These are phyloP conservation scores for Aspergillus baeticus DNA, from an alignment of 495 filamentous ascomycete species.

Conservation along the genomic window DNA sequence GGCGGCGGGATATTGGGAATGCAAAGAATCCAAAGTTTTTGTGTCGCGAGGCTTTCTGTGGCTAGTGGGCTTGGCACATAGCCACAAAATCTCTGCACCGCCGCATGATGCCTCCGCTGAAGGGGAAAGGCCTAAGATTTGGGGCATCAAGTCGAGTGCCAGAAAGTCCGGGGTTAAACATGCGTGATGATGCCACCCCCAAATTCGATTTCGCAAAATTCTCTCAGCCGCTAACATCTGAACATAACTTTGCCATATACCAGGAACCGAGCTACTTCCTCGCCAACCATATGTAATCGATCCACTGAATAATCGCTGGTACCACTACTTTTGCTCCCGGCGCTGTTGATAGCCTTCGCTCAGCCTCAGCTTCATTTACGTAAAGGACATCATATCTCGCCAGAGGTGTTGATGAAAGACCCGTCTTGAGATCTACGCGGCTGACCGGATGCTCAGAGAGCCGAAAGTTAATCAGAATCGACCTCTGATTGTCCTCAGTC, in stretches of 20 bases:
- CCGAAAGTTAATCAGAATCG: not conserved
- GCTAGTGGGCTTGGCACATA: conserved; percentile 23
- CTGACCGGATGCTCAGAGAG: not conserved
- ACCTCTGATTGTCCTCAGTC: not conserved
- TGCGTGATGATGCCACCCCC: not conserved
- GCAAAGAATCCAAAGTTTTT: conserved; percentile 36
- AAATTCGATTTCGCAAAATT: not conserved
- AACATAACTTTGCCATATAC: no score
- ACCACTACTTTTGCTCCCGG: not conserved
- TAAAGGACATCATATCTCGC: conserved; percentile 9
- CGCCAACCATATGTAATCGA: no score
- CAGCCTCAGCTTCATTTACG: conserved; percentile 3
- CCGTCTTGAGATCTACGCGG: not conserved
- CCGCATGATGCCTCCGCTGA: conserved; percentile 22
- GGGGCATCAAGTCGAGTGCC: not conserved
- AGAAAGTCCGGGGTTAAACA: not conserved
- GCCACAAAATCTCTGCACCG: conserved; percentile 21
- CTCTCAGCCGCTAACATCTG: no score
- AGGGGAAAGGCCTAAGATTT: not conserved
- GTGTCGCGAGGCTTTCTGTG: conserved; percentile 44
- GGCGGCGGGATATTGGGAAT: conserved; percentile 30
- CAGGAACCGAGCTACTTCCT: no score
- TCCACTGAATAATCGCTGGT: no score
- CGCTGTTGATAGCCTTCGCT: not conserved
- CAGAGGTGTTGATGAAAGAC: not conserved